These are phyloP conservation scores for Gnetum montanum DNA, from an alignment of 75 land plant genomes.

Conservation along the genomic window DNA sequence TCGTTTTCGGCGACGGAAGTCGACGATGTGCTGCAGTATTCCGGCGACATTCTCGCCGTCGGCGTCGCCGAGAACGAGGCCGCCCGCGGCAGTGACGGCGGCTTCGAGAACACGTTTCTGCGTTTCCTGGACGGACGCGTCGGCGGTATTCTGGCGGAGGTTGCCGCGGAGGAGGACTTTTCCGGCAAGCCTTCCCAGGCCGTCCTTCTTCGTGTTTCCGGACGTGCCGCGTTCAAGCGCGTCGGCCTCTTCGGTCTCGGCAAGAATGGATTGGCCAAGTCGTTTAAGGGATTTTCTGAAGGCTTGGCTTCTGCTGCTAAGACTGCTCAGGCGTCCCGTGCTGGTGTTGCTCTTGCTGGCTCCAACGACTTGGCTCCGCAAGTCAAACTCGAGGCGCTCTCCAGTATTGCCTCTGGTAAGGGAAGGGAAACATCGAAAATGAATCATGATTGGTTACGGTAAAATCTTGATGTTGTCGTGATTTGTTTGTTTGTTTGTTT, in stretches of 20 bases:
- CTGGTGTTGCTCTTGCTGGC: slow-evolving; percentile 52
- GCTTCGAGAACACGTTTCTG: slow-evolving; percentile 47
- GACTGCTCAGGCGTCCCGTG: slow-evolving; percentile 64
- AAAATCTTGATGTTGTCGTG: too few relatives aligned
- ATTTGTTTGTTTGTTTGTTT: too few relatives aligned
- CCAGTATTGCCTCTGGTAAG: slow-evolving; percentile 77
- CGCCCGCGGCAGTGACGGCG: slow-evolving; percentile 16
- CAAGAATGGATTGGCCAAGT: slow-evolving; percentile 8
- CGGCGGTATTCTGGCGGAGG: slow-evolving; percentile 56
- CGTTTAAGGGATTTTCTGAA: slow-evolving; percentile 60
- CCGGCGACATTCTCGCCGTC: slow-evolving; percentile 83
- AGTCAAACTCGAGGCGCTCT: slow-evolving; percentile 39
- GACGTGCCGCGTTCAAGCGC: slow-evolving; percentile 69
- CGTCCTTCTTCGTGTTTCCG: slow-evolving; percentile 56
- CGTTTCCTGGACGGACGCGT: slow-evolving; percentile 43
- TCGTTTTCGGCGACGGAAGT: slow-evolving; percentile 59
- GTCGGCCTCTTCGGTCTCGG: slow-evolving; percentile 86
- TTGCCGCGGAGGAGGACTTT: slow-evolving; percentile 85
- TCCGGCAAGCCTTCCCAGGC: slow-evolving; percentile 84
- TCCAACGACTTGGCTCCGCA: slow-evolving; percentile 26
- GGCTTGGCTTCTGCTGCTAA: slow-evolving; percentile 72
- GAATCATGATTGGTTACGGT: too few relatives aligned
- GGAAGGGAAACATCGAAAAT: too few relatives aligned
- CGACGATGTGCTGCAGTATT: slow-evolving; percentile 50
- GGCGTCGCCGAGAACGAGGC: slow-evolving; percentile 82